A percentile compares a stretch with the other conserved stretches of the same genome.
These are phyloP conservation scores for Albugo laibachii DNA, from an alignment of 352 stramenopile species.

Conservation along the genomic window DNA sequence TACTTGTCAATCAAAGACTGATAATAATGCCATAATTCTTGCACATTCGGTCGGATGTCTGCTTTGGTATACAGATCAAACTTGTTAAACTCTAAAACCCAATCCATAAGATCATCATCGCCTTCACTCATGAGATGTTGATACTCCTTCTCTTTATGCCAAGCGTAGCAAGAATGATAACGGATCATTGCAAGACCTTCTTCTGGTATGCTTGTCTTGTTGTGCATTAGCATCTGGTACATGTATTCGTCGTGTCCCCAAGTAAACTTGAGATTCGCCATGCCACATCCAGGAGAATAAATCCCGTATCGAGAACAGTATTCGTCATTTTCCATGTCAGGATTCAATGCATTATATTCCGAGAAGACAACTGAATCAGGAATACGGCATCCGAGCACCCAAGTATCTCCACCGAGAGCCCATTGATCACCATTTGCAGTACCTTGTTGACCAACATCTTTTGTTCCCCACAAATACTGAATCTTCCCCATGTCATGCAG, in stretches of 20 bases:
- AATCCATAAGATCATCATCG: slow-evolving; percentile 76
- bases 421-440: slow-evolving; percentile 55
- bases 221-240: slow-evolving; percentile 33
- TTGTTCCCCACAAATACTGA: slow-evolving; percentile 54
- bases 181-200: slow-evolving; percentile 44
- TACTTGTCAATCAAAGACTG: slow-evolving; percentile 85
- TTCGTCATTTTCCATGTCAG: slow-evolving; percentile 1
- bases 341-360: slow-evolving; percentile 18
- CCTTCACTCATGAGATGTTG: slow-evolving; percentile 67
- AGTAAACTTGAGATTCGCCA: slow-evolving; percentile 78
- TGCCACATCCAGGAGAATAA: slow-evolving; percentile 76
- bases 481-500: slow-evolving; percentile 49
- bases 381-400: slow-evolving; percentile 19
- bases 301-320: slow-evolving; percentile 27
- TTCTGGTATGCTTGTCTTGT: slow-evolving; percentile 30
- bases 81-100: slow-evolving; percentile 86
- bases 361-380: slow-evolving; percentile 52
- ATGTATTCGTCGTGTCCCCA: slow-evolving; percentile 77
- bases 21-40: slow-evolving; percentile 86
- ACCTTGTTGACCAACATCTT: slow-evolving; percentile 33
- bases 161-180: slow-evolving; percentile 24
- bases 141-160: neutral
- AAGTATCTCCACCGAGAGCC: slow-evolving; percentile 83
- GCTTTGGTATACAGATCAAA: slow-evolving; percentile 90
- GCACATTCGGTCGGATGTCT: slow-evolving; percentile 47